Evolutionary conservation across 352 stramenopile species (phyloP).

Genomic region (Globisporangium emineosum): DNA sequence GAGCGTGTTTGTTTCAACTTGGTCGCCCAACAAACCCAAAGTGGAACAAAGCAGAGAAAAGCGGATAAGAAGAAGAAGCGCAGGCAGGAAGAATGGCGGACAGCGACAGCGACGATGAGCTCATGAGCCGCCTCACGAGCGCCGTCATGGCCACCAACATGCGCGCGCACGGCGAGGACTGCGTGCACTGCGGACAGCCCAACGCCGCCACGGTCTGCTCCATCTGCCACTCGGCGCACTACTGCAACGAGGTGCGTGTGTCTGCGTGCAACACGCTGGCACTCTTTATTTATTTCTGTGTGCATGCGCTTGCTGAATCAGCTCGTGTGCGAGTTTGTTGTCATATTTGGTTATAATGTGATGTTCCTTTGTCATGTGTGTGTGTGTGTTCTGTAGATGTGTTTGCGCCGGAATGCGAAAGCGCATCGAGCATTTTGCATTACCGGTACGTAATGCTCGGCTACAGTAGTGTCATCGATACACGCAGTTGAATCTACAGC

Average conservation of each 20-base stretch:
- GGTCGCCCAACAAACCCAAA: too few species aligned
- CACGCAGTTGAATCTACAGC: neutral
- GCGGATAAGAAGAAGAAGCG: neutral
- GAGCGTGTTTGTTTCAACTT: constrained; percentile 1
- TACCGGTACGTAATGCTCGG: constrained; percentile 27
- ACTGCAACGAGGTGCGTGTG: constrained; percentile 65
- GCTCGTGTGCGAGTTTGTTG: too few species aligned
- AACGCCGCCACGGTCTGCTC: constrained; percentile 57
- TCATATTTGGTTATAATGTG: constrained; percentile 1
- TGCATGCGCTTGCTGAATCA: neutral
- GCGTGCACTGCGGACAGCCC: constrained; percentile 63
- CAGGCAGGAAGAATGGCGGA: constrained; percentile 37
- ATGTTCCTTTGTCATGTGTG: neutral
- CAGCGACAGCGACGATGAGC: constrained; percentile 87
- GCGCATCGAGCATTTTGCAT: constrained; percentile 75
- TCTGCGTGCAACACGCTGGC: too few species aligned
- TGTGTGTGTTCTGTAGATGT: constrained; percentile 34
- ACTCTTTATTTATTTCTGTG: neutral
- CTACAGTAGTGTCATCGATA: too few species aligned
- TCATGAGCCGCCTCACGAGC: constrained; percentile 70
- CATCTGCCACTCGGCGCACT: constrained; percentile 62
- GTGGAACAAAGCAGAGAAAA: constrained; percentile 5
- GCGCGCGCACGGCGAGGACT: constrained; percentile 43
- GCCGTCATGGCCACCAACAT: constrained; percentile 28
- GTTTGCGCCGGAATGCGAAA: constrained; percentile 67